Evolutionary conservation across 1,139 yeast species (phyloP), one percentile per base, ranked within the genome.

Genomic region (Yamadazyma diospyri): DNA sequence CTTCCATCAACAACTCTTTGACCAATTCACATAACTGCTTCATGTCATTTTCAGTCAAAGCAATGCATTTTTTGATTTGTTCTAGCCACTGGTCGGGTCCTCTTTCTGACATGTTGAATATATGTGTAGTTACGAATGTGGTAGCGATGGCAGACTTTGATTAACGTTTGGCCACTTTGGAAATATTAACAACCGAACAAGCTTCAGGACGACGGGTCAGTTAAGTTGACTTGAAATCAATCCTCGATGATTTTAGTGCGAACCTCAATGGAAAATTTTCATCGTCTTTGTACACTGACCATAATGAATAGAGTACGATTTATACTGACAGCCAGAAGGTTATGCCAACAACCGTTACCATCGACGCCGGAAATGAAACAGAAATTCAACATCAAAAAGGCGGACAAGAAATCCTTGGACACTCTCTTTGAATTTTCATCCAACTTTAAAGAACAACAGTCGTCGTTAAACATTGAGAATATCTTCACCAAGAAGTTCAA

Each of bases 11-110:
- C 35, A 83, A 64, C 50, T 87, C 95, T 52, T 86, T 87, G 38
- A 85, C 97, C 66, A 84, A 76, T 61, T 92, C 98, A 61, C 98
- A 92, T 31, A 92, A 69, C 52, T 86, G 95, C 55, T 92, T 92
- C 97, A 92, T 89, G 57, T 92, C 97, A 36, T 83, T 73, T 59
- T 92, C 98, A 1, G 92, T 81, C 39, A 92, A 68, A 16, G 94
- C 83, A 48, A 84, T 81, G 61, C 97, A 92, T 56, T 86, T 84
- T 56, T 82, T 82, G 52, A 89, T 85, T 51, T 86, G 92, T 57
- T 89, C 97, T 41, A 92, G 74, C 98, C 98, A 92, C 51, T 81
- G 87, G 51, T 89, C 97, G 22, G 97, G 97, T 32, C 94, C 94
- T 63, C 92, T 69, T 56, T 82, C 89, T 27, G 73, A 65, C 88